Base-by-base conservation (phyloP, 2,329 filamentous ascomycete species). In the Clonostachys byssicola region DNA sequence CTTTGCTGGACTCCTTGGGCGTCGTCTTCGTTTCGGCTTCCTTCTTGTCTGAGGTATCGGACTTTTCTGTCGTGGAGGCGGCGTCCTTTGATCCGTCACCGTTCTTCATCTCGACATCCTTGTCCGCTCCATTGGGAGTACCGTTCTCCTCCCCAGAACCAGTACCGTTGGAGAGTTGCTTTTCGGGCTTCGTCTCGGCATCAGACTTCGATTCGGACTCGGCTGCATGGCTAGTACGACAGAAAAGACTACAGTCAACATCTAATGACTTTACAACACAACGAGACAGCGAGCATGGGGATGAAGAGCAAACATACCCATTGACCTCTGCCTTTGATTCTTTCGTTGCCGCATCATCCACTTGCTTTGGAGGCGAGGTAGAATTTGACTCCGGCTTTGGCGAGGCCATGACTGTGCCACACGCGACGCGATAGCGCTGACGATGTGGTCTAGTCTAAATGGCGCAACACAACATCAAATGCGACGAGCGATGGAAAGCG, bases 391-490 rank as follows among this genome's bases (percentile, higher is more conserved):
- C 68, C 51, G 70, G 62, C 42, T 62, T 64, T 51, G 73, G 71
- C 55, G 75, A 75, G 52, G 75, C 71, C 76, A 80, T 80, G 59
- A 70, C 70, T 71, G 73, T 72, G 67, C 72, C 73, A 66, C 23
- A 30, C 23, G 23, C 36, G 36, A 18, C 36, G 36, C 14, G 36
- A 39, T 39, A n/a, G 36, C 14, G 36, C 36, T 18, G 14, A 39
- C 14, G 17, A 39, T 18, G 36, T 39, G 14, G 23, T 39, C 12
- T 14, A 39, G 36, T 39, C 46, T 50, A 65, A 54, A 52, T 47
- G 51, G 52, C 53, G 54, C 51, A 56, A 54, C 54, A 65, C 63
- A 60, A 67, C 68, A 71, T 69, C 52, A 66, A 71, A 55, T 52
- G 52, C 38, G 45, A 46, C 39, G 38, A 17, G 16, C 38, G 34